Base-by-base conservation (phyloP, 2,329 filamentous ascomycete genomes). In the Leptosphaerulina australis region DNA sequence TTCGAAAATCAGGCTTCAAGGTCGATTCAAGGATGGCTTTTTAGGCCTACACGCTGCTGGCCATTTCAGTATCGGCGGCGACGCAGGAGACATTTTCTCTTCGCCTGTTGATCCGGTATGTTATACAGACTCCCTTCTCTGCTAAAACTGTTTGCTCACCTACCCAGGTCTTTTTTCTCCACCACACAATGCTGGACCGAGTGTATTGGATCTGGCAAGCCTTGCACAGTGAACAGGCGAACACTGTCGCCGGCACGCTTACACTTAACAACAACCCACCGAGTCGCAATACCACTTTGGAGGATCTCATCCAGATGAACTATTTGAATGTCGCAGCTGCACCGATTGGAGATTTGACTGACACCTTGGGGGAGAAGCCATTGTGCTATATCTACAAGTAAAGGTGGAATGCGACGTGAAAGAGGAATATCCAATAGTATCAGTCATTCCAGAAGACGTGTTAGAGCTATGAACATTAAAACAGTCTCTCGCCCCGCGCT, bases 161-260 rank as follows among this genome's bases (percentile, higher is more conserved):
- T n/a, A n/a, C n/a, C n/a, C n/a, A n/a, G n/a, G n/a, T 31, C 11
- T 49, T 43, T 12, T 80, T 69, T 58, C 64, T 77, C 30, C 77
- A 80, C 53, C 78, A 80, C 49, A 70, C 69, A 4, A 73, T 74
- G 65, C 71, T 80, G 17, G 78, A 80, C 58, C 66, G 74, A 4
- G 64, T 74, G 0, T 80, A 72, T 68, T 77, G 74, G 74, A 75
- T 76, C 15, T 80, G 78, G 78, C 77, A 80, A 62, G 59, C 55
- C 20, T 21, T 62, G 24, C 57, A 60, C 22, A 28, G 25, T 3
- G 31, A 57, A 12, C 53, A 60, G n/a, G 57, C 57, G 4, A 35
- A 31, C 15, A 50, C 53, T 0, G 35, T 62, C 10, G 53, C 58
- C 11, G 59, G 58, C 1, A 79, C 77, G 2, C 69, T 70, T 5